Conservation (phyloP, 202 grass and related monocot genomes). For the Panicum hallii region DNA sequence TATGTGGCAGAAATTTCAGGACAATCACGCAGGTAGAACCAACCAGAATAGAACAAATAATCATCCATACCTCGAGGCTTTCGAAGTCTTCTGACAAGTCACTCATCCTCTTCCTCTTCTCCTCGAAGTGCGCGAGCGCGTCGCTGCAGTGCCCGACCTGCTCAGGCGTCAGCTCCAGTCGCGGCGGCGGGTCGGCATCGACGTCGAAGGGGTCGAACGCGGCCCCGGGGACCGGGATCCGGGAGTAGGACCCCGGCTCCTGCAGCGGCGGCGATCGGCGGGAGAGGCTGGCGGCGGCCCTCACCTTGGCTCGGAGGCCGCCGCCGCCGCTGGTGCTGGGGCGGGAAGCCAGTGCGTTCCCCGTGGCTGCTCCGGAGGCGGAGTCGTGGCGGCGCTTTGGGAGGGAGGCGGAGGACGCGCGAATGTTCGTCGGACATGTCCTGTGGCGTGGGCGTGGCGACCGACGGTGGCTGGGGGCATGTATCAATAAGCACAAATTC, state of each 20-base stretch:
- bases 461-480: background rate
- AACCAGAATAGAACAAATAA: background rate
- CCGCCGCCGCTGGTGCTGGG: background rate
- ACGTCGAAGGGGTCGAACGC: conserved; percentile 49
- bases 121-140: conserved; percentile 65
- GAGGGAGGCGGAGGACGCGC: background rate
- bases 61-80: conserved; percentile 59
- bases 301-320: conserved; percentile 35
- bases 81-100: conserved; percentile 57
- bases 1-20: background rate
- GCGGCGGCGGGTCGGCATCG: conserved; percentile 43
- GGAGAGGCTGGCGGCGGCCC: conserved; percentile 26
- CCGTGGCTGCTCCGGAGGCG: conserved; percentile 20
- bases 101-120: conserved; percentile 34
- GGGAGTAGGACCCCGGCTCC: conserved; percentile 6
- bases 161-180: conserved; percentile 48
- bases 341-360: conserved; percentile 54
- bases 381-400: background rate
- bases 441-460: background rate
- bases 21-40: background rate
- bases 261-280: conserved; percentile 17
- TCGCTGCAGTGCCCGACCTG: conserved; percentile 61
- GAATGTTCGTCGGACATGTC: conserved; percentile 7
- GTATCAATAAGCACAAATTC: background rate
- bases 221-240: background rate